These are phyloP conservation scores for Nitzschia sp. DNA, from an alignment of 108 stramenopile species.

Conservation along the genomic window DNA sequence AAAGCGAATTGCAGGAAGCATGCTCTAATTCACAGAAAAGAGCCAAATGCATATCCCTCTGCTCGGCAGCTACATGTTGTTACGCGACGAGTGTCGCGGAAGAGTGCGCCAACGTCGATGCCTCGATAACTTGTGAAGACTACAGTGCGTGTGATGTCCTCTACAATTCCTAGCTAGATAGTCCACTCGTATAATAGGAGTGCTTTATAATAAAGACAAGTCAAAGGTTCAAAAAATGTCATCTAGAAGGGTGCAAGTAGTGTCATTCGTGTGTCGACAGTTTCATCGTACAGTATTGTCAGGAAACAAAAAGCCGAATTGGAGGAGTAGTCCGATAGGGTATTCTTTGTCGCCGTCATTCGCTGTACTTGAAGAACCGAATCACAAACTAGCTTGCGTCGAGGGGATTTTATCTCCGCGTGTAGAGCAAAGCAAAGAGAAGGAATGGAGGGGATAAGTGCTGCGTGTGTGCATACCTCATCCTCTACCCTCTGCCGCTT, in stretches of 20 bases:
- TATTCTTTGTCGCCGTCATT: constrained; percentile 3
- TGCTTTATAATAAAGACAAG: too few relatives aligned
- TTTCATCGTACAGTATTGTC: constrained; percentile 7
- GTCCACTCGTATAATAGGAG: background rate
- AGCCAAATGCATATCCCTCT: constrained; percentile 11
- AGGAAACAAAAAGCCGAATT: background rate
- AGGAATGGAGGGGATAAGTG: background rate
- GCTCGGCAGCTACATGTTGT: constrained; percentile 24
- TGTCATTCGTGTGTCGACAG: too few relatives aligned
- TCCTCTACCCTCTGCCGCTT: too few relatives aligned
- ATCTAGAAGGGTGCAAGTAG: background rate
- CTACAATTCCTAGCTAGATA: background rate
- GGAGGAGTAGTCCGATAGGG: background rate
- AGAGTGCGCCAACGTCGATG: constrained; percentile 13
- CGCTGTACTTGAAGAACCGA: background rate
- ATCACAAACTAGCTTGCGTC: background rate
- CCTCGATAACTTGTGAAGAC: constrained; percentile 8
- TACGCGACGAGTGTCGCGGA: constrained; percentile 6
- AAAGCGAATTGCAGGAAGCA: constrained; percentile 1
- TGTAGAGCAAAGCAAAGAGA: too few relatives aligned
- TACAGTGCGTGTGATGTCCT: constrained; percentile 24
- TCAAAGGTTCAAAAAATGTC: background rate
- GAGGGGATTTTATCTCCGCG: constrained; percentile 1
- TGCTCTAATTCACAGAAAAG: background rate
- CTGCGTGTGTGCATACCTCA: too few relatives aligned